Percentiles rank a stretch among this genome's conserved stretches.
phyloP scores from a whole-genome alignment of 306 rosid species.

The Cicer pinnatifidum region DNA sequence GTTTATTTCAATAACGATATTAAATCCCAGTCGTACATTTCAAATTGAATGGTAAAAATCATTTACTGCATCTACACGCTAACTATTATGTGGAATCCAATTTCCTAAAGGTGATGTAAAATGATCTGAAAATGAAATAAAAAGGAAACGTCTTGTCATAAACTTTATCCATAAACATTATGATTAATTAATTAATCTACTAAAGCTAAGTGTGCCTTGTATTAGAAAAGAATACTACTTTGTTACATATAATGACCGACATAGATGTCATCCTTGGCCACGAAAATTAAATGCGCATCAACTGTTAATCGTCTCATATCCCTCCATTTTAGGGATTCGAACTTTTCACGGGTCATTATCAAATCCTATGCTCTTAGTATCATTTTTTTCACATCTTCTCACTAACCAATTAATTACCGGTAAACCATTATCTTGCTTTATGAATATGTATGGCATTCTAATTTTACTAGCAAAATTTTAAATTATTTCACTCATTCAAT shows the following conservation, averaged over 20 bases:
- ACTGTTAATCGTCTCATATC: constrained; percentile 34
- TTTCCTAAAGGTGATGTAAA: constrained; percentile 25
- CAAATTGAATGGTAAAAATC: no score
- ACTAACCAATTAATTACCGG: no score
- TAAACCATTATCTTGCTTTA: no score
- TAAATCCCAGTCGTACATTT: no score
- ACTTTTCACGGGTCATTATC: constrained; percentile 34
- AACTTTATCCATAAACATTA: constrained; percentile 40
- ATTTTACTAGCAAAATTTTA: no score
- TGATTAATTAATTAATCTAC: background rate
- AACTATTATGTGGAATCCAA: no score
- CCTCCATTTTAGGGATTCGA: constrained; percentile 43
- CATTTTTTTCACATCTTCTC: no score
- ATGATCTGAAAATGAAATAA: constrained; percentile 45
- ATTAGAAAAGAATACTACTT: background rate
- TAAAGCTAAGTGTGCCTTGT: background rate
- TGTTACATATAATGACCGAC: constrained; percentile 29
- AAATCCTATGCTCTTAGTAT: constrained; percentile 13
- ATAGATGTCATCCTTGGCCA: constrained; percentile 4
- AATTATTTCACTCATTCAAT: no score
- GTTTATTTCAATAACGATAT: no score
- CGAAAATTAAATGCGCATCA: constrained; percentile 16
- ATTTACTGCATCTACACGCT: no score
- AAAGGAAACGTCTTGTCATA: constrained; percentile 42
- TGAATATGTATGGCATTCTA: no score